phyloP scores from a whole-genome alignment of 345 rosid species.

The Nephelium lappaceum region DNA sequence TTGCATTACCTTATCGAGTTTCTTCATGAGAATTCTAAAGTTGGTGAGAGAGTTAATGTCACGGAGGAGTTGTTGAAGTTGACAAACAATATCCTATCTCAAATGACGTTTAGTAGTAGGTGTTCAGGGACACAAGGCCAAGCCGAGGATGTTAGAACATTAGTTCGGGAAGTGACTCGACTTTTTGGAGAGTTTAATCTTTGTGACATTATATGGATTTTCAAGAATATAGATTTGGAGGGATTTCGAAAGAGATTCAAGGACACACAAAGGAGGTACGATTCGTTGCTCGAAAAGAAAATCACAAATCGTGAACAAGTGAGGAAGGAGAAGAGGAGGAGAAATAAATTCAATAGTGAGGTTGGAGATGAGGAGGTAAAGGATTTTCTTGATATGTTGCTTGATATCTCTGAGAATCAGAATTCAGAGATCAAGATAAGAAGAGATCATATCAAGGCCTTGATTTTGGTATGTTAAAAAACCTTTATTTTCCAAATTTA shows the following conservation, averaged over 20 bases:
- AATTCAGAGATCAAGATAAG: constrained; percentile 29
- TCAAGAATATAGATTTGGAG: constrained; percentile 38
- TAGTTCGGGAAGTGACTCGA: constrained; percentile 41
- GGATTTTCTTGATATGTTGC: constrained; percentile 48
- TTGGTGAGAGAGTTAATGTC: constrained; percentile 33
- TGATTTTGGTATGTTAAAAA: constrained; percentile 30
- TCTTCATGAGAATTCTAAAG: constrained; percentile 24
- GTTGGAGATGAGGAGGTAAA: constrained; percentile 21
- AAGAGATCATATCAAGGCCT: constrained; percentile 43
- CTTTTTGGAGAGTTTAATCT: constrained; percentile 51
- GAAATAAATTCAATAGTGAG: not conserved
- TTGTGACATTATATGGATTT: constrained; percentile 50
- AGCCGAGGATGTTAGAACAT: constrained; percentile 34
- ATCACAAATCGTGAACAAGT: constrained; percentile 30
- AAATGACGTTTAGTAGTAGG: constrained; percentile 48
- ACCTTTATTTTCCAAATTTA: no score
- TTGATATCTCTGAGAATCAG: constrained; percentile 40
- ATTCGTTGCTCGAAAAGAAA: constrained; percentile 40
- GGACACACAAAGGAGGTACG: constrained; percentile 34
- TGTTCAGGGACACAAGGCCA: constrained; percentile 32
- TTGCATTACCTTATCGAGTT: constrained; percentile 18
- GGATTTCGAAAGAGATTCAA: constrained; percentile 36
- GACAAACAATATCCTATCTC: constrained; percentile 44
- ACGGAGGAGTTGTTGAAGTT: constrained; percentile 44
- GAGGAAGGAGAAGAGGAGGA: constrained; percentile 24